Base-by-base conservation (phyloP, 805 yeast genomes). In the Babjeviella inositovora region DNA sequence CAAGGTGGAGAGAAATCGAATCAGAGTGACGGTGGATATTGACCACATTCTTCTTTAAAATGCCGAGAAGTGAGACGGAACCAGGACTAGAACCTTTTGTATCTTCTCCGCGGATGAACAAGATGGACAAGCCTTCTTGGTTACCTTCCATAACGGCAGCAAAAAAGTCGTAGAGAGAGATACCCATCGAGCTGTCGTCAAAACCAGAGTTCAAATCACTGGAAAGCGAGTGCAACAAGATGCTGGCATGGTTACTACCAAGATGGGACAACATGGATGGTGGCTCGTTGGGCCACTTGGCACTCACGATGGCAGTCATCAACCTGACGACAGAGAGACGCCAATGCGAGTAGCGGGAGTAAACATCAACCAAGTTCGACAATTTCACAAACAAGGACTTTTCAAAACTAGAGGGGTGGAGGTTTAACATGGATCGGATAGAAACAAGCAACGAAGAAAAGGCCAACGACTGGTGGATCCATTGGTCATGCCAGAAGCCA, bases 221-320 rank as follows among this genome's bases (percentile, higher is more conserved):
- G 0, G 70, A 61, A 14, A 87, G 42, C 1, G 74, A 59, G n/a
- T 57, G 53, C 7, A 80, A 50, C 14, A 87, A 53, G 4, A 66
- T 45, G 14, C 58, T 60, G 0, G 93, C 63, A 32, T 66, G 60
- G 11, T 58, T 53, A n/a, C 62, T 53, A 4, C 93, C 90, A 25
- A 87, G 48, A 40, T 81, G 81, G 0, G 96, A 77, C 18, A 87
- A 53, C 22, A 87, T 48, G 1, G 94, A 82, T 4, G 93, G 93
- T 16, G 72, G 64, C 14, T 65, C 70, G 4, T 50, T 48, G 5
- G 54, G 53, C 73, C 79, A 69, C 3, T 39, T 47, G 0, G 70
- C 70, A 20, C 53, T 55, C 2, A 77, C 69, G 19, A 79, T 41
- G 4, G 62, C 51, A 4, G 73, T 62, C 10, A 81, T 43, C 17